Base-by-base conservation (phyloP, 108 stramenopile genomes). In the Heterococcus sp. region DNA sequence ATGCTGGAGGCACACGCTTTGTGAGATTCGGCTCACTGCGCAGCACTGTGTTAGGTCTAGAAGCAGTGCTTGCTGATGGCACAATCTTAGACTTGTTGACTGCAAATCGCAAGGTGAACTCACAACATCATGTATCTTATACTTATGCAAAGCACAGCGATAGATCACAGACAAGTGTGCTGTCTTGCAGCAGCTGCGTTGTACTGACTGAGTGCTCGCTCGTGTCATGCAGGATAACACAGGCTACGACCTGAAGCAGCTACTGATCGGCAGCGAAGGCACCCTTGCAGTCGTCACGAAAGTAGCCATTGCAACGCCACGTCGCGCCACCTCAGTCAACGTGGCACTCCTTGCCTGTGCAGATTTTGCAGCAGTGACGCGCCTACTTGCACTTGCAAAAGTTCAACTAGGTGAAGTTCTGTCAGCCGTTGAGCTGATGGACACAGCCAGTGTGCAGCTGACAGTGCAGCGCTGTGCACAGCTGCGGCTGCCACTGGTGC, bases 221-320 rank as follows among this genome's bases (percentile, higher is more conserved):
- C n/a, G n/a, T n/a, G n/a, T n/a, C n/a, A n/a, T n/a, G n/a, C n/a
- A n/a, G n/a, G n/a, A n/a, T n/a, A n/a, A n/a, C n/a, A n/a, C n/a
- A n/a, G 96, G 98, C 30, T 96, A 95, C 69, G 91, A 93, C 72
- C 74, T 97, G 4, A 92, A 92, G 83, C 96, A 99, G 66, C 82
- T 99, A 35, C 96, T 99, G 68, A 88, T 99, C 38, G 98, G 98
- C 1, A 85, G 93, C 35, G 98, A 97, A 78, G 98, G 98, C 31
- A 97, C 95, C 3, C 86, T 99, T 63, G 96, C 96, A 14, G 82
- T 95, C 34, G 79, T 99, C 65, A 99, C 98, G 0, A 92, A 90
- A 70, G 90, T 94, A 11, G 86, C 93, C 2, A 68, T 89, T 29
- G 38, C 34, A 3, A 75, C 78, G 37, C 85, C 89, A 2, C 75